phyloP scores from a whole-genome alignment of 192 early-diverging fungal genomes.

The Helicostylum pulchrum region DNA sequence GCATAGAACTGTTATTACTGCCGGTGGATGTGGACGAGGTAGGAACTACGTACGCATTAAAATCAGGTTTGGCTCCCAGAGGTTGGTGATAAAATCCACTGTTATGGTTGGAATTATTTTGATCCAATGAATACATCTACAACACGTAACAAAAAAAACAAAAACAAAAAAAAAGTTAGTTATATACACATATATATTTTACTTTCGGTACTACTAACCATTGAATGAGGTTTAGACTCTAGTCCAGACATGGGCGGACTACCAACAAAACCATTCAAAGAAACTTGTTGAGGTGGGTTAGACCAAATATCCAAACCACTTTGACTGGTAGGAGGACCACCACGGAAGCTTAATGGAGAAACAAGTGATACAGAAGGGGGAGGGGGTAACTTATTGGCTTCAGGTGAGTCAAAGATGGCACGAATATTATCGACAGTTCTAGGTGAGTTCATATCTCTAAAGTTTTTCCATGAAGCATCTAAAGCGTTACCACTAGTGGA shows the following conservation, averaged over 20 bases:
- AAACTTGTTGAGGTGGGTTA: constrained; percentile 3
- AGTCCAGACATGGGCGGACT: constrained; percentile 14
- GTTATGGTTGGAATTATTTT: neutral
- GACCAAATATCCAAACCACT: constrained; percentile 14
- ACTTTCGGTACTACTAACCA: neutral
- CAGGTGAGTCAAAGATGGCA: constrained; percentile 18
- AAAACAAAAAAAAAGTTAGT: neutral
- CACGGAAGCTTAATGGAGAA: neutral
- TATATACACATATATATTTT: neutral
- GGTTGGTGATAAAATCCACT: neutral
- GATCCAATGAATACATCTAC: neutral
- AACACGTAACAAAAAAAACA: neutral
- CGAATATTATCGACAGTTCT: constrained; percentile 16
- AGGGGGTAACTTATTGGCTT: constrained; percentile 4
- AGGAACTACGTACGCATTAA: constrained; percentile 10
- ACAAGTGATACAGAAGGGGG: neutral
- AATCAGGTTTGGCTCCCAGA: neutral
- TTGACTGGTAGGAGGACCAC: constrained; percentile 5
- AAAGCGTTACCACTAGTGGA: neutral
- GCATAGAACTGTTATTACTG: constrained; percentile 21
- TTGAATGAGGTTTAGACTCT: constrained; percentile 7
- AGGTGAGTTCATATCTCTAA: constrained; percentile 19
- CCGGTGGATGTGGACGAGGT: constrained; percentile 20
- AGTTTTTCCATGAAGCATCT: constrained; percentile 16
- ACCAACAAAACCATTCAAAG: constrained; percentile 5